Conservation (phyloP, 228 moss, liverwort and hornwort genomes). For the Sphagnum fallax region DNA sequence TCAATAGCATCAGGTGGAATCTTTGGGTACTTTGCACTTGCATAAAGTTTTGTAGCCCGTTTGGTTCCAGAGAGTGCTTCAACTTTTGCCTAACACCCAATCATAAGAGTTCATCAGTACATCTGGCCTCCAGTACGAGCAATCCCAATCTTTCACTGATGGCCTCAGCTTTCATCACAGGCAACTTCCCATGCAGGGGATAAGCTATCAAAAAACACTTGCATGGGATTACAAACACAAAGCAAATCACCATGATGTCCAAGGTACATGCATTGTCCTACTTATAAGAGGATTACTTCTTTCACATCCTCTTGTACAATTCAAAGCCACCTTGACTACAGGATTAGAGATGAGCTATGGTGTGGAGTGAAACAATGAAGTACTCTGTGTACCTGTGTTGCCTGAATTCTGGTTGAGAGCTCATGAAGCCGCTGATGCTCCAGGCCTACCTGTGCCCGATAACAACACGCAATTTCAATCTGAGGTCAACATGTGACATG, state of each 20-base stretch:
- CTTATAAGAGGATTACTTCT: no score
- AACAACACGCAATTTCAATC: no score
- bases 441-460: constrained; percentile 44
- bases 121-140: no score
- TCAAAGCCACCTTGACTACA: no score
- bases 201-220: background rate
- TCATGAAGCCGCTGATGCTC: constrained; percentile 59
- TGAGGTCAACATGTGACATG: no score
- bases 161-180: no score
- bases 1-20: constrained; percentile 44
- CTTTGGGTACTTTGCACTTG: constrained; percentile 75
- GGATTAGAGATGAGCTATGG: no score
- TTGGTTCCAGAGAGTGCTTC: constrained; percentile 80
- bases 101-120: background rate
- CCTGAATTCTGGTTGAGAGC: constrained; percentile 56
- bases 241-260: background rate
- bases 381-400: constrained; percentile 46
- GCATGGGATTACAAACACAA: background rate
- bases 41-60: constrained; percentile 71
- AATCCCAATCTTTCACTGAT: no score
- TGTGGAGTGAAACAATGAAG: no score
- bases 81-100: constrained; percentile 60
- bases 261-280: background rate
- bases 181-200: no score
- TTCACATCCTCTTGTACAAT: no score